Percentiles rank a stretch among this genome's conserved stretches.
These are phyloP conservation scores for Pestalotiopsis sp. DNA, from an alignment of 2,329 filamentous ascomycete genomes.

Conservation along the genomic window DNA sequence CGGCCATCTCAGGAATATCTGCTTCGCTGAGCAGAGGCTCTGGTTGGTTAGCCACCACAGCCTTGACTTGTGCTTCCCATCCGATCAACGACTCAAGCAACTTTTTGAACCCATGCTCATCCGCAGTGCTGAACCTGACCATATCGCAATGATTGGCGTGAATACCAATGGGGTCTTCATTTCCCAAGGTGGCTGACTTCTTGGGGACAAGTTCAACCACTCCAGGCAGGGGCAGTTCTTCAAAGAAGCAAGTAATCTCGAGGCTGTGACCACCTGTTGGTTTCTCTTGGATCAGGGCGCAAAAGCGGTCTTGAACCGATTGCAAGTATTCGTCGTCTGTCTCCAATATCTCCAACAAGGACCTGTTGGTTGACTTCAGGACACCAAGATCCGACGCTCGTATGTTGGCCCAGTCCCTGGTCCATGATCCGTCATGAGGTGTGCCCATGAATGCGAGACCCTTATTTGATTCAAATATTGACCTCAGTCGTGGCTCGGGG, in stretches of 20 bases:
- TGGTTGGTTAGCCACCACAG: too few species aligned
- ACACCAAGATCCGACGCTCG: conserved; percentile 30
- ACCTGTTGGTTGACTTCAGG: conserved; percentile 33
- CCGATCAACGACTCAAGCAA: conserved; percentile 25
- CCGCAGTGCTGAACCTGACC: conserved; percentile 32
- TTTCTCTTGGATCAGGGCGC: conserved; percentile 29
- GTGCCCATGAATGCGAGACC: conserved; percentile 43
- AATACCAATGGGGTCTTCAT: conserved; percentile 29
- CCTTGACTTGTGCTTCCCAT: conserved; percentile 11
- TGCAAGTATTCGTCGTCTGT: background rate
- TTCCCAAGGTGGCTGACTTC: conserved; percentile 32
- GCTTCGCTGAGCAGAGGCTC: too few species aligned
- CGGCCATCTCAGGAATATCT: too few species aligned
- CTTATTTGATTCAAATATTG: conserved; percentile 27
- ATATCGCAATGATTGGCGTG: conserved; percentile 35
- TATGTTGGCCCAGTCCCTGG: conserved; percentile 37
- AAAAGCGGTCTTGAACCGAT: background rate
- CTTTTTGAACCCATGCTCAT: conserved; percentile 32
- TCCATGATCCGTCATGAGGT: conserved; percentile 37
- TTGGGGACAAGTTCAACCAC: conserved; percentile 30
- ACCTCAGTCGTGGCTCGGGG: conserved; percentile 29
- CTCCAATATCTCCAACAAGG: conserved; percentile 26
- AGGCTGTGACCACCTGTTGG: conserved; percentile 19
- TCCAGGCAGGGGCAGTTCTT: conserved; percentile 32
- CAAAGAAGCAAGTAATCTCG: conserved; percentile 37